Evolutionary conservation across 1,284 basidiomycete genomes (phyloP).

Genomic region (Chondrostereum purpureum): DNA sequence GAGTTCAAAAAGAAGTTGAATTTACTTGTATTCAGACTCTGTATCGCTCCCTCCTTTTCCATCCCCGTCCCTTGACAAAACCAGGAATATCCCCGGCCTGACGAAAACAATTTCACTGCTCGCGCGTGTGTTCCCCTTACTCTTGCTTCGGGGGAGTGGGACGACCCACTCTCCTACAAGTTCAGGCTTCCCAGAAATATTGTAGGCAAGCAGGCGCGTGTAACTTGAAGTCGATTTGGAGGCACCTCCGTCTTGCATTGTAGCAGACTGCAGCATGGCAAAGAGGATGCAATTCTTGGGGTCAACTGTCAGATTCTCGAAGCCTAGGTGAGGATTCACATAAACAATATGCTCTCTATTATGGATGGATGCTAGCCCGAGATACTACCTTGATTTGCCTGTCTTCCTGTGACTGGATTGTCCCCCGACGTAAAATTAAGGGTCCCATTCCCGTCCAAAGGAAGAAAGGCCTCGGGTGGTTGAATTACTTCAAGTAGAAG

Average conservation of each 20-base stretch:
- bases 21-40: constrained; percentile 52
- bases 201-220: constrained; percentile 52
- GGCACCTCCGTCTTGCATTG: constrained; percentile 56
- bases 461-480: constrained; percentile 48
- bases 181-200: constrained; percentile 34
- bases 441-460: constrained; percentile 31
- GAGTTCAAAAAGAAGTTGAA: constrained; percentile 7
- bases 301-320: constrained; percentile 59
- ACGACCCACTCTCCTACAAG: constrained; percentile 59
- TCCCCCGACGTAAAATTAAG: constrained; percentile 50
- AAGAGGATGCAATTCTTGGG: constrained; percentile 44
- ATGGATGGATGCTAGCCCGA: background rate
- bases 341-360: too few relatives aligned
- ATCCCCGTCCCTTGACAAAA: constrained; percentile 53
- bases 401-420: constrained; percentile 45
- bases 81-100: constrained; percentile 45
- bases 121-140: constrained; percentile 43
- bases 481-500: constrained; percentile 51
- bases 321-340: too few relatives aligned
- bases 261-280: constrained; percentile 57
- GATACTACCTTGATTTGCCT: constrained; percentile 37
- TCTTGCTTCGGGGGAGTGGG: constrained; percentile 44
- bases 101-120: constrained; percentile 58
- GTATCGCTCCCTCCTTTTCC: constrained; percentile 49
- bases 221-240: constrained; percentile 40